Evolutionary conservation across 73 alveolate species (phyloP).

Genomic region (Paramecium biaurelia): DNA sequence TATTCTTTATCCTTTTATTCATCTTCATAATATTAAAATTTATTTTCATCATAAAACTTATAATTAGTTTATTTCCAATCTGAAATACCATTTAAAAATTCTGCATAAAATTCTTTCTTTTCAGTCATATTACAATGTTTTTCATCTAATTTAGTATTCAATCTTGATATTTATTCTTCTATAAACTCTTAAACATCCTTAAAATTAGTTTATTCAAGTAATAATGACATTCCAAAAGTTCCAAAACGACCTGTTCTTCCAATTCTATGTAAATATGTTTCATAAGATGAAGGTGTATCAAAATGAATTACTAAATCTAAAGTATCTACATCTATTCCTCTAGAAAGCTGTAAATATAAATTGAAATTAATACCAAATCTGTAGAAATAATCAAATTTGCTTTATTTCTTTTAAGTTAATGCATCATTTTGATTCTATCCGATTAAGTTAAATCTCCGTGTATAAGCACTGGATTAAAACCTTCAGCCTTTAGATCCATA

Average conservation of each 20-base stretch:
- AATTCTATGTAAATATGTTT: conserved; percentile 54
- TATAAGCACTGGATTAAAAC: conserved; percentile 21
- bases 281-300: conserved; percentile 49
- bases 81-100: not conserved
- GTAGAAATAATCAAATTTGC: not conserved
- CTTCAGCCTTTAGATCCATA: conserved; percentile 25
- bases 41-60: conserved; percentile 54
- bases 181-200: not conserved
- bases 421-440: conserved; percentile 37
- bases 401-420: conserved; percentile 5
- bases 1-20: not conserved
- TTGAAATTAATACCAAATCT: not conserved
- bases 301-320: conserved; percentile 51
- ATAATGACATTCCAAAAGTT: conserved; percentile 38
- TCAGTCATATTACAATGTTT: not conserved
- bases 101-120: conserved; percentile 21
- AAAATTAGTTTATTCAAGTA: not conserved
- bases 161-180: not conserved
- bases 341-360: not conserved
- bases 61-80: not conserved
- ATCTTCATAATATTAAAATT: conserved; percentile 56
- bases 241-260: conserved; percentile 65
- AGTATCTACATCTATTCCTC: conserved; percentile 60
- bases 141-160: not conserved
- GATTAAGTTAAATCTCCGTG: conserved; percentile 50